These are phyloP conservation scores for Elaeagnus macrophylla DNA, from an alignment of 306 rosid genomes.

Conservation along the genomic window DNA sequence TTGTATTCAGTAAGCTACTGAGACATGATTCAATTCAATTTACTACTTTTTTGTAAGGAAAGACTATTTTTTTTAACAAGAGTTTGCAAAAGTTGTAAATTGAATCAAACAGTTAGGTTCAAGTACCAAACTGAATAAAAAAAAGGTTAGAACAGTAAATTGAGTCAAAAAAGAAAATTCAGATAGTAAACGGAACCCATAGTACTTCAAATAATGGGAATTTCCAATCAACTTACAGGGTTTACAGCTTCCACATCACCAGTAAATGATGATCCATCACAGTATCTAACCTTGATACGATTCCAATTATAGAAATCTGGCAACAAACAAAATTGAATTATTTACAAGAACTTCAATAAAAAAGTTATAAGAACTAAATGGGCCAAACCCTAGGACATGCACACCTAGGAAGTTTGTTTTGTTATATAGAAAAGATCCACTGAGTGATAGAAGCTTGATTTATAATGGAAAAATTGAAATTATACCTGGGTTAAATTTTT, in stretches of 20 bases:
- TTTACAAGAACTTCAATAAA: not conserved
- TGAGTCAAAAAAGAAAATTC: not conserved
- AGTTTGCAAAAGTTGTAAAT: no score
- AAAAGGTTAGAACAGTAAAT: no score
- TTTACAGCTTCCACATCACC: constrained; percentile 75
- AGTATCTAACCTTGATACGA: constrained; percentile 76
- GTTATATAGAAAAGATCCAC: not conserved
- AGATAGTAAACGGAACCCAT: not conserved
- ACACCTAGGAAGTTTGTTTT: no score
- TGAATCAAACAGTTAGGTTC: no score
- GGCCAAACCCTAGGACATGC: not conserved
- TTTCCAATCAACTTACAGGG: constrained; percentile 53
- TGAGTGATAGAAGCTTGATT: not conserved
- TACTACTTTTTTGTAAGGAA: no score
- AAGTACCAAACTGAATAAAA: no score
- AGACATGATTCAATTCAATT: no score
- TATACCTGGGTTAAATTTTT: constrained; percentile 70
- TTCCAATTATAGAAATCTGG: constrained; percentile 90
- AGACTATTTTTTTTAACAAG: no score
- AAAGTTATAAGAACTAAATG: not conserved
- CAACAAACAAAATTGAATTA: constrained; percentile 8
- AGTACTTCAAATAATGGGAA: constrained; percentile 6
- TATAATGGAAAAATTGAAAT: not conserved
- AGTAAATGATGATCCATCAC: constrained; percentile 90
- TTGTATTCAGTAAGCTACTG: no score